Percentiles rank a stretch among this genome's conserved stretches.
Evolutionary conservation across 108 stramenopile species (phyloP).

Genomic region (Cyclostephanos invisitatus): DNA sequence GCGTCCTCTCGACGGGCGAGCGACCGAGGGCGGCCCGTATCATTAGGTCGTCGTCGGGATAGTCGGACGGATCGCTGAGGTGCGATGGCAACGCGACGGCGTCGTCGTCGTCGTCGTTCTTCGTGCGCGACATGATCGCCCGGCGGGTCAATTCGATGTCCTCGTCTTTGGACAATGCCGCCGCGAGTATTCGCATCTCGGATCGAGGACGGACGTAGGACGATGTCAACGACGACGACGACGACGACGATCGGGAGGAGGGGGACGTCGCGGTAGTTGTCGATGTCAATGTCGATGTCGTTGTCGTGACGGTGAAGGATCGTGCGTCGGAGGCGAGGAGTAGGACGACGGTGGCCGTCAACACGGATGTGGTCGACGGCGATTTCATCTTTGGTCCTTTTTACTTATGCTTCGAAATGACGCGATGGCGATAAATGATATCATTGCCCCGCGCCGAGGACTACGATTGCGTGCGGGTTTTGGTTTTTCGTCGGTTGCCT

Average conservation of each 20-base stretch:
- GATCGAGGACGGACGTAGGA: background rate
- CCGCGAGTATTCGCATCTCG: background rate
- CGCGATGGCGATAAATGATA: no score
- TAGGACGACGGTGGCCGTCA: background rate
- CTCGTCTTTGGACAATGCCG: conserved; percentile 36
- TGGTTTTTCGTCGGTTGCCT: no score
- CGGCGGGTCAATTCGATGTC: conserved; percentile 73
- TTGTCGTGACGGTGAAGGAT: background rate
- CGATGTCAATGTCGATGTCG: background rate
- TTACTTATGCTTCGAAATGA: no score
- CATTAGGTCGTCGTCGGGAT: conserved; percentile 81
- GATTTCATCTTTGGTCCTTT: background rate
- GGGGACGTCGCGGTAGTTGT: background rate
- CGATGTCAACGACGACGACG: background rate
- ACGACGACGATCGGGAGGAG: background rate
- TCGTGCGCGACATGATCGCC: conserved; percentile 48
- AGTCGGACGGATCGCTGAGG: conserved; percentile 27
- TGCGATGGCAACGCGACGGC: background rate
- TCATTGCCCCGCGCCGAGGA: no score
- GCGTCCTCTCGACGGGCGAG: conserved; percentile 68
- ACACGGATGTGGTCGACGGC: background rate
- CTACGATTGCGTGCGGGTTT: no score
- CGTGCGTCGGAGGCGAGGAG: background rate
- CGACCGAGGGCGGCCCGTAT: conserved; percentile 81
- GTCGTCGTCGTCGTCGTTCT: background rate